Conservation (phyloP, 306 rosid genomes). For the Dalbergia oliveri region DNA sequence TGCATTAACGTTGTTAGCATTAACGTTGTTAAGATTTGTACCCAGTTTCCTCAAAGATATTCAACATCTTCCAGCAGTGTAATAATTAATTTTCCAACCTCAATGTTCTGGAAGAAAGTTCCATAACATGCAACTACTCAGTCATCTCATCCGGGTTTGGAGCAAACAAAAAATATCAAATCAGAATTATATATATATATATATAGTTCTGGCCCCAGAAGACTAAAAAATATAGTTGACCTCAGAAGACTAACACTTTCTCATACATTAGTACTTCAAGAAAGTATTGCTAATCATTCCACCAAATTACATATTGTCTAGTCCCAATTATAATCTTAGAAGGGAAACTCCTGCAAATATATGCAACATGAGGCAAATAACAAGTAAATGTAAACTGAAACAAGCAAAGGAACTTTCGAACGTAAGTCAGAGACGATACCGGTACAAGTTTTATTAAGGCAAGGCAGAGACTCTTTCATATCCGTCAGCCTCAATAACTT, state of each 20-base stretch:
- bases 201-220: no score
- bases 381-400: constrained; percentile 41
- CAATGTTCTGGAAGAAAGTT: constrained; percentile 37
- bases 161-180: not conserved
- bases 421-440: constrained; percentile 42
- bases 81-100: constrained; percentile 26
- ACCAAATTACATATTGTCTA: constrained; percentile 16
- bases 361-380: constrained; percentile 2
- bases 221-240: no score
- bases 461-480: constrained; percentile 69
- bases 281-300: constrained; percentile 2
- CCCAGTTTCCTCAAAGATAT: constrained; percentile 22
- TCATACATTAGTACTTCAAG: not conserved
- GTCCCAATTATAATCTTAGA: constrained; percentile 26
- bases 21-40: not conserved
- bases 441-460: constrained; percentile 47
- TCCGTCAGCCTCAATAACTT: constrained; percentile 79
- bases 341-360: constrained; percentile 18
- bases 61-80: constrained; percentile 35
- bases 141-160: constrained; percentile 1
- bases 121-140: not conserved
- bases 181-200: not conserved
- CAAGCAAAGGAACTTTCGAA: constrained; percentile 14
- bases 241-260: no score
- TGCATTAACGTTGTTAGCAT: not conserved